Base-by-base conservation (phyloP, 768 basidiomycete genomes). In the Mycena olivaceomarginata region DNA sequence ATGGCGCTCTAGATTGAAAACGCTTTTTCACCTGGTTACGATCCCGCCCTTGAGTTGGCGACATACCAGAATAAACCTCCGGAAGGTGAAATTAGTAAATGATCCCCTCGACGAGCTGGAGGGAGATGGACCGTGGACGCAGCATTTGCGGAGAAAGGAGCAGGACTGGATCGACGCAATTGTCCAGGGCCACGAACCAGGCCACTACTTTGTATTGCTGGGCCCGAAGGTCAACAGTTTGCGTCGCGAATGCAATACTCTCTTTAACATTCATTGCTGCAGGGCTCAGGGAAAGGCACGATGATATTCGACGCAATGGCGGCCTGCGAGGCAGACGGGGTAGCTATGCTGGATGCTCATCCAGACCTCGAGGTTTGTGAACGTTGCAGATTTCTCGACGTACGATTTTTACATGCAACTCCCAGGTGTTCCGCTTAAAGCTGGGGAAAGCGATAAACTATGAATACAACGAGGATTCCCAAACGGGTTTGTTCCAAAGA, bases 361-460 rank as follows among this genome's bases (percentile, higher is more conserved):
- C 95, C 95, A 22, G 95, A 97, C 85, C 88, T 97, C 20, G 95
- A 97, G 83, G 95, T 97, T 41, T 40, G 48, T 18, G 39, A 5
- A 8, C 10, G 5, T 18, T n/a, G 7, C 9, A 10, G 18, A 15
- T 25, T 25, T 13, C 31, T 31, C 45, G 8, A 43, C 57, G n/a
- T 70, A 13, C 31, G 18, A 6, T 37, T 67, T 60, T 65, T 1
- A 69, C 43, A n/a, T 10, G 56, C n/a, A 57, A 40, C 18, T 6
- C 1, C 57, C 48, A 78, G 77, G 78, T 79, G 18, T 96, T 98
- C 86, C 90, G 94, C 72, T 89, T 97, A 53, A 92, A 96, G 56
- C 89, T 98, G 37, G 97, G 97, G 63, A 96, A 96, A 84, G 93
- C 95, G 13, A 85, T 97, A 56, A 95, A 97, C 80, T 97, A 93